Evolutionary conservation across 371 early-diverging fungal species (phyloP), one percentile per base, ranked within the genome.

Genomic region (Entomophthora muscae): DNA sequence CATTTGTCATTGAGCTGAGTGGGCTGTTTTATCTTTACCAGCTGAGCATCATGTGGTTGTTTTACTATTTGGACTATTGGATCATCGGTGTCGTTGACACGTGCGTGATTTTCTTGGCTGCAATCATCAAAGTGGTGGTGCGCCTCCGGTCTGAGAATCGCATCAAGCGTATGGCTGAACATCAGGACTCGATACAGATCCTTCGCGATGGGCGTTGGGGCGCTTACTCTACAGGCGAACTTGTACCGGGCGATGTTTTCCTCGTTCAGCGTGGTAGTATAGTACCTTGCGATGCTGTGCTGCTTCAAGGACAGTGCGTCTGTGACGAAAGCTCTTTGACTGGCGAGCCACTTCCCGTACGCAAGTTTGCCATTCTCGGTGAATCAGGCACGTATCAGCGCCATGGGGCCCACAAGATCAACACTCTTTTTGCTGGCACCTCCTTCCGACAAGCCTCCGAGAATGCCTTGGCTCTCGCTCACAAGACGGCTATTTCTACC

Each of bases 271-370:
- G 30, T 13, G 3, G 71, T 71, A 56, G 67, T 66, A 56, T 27
- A 12, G 31, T 85, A 28, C 83, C 84, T 10, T 82, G 82, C 64
- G 90, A 91, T 75, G 86, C 81, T 32, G 64, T 71, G 1, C 57
- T 83, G 10, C 79, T 82, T 77, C 73, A 76, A 61, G 83, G 83
- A 0, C 67, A 71, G 23, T 74, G 77, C 2, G 75, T 75, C 32
- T 74, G 84, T 3, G 89, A 91, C 64, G 89, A 88, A 69, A 80
- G 84, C 59, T 85, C 89, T 79, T 78, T 91, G 33, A 91, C 91
- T 0, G 91, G 91, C 42, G 91, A 91, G 69, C 76, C 85, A 21
- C 64, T 88, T 12, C 88, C 89, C 17, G 76, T 83, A n/a, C 77
- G 78, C 60, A 73, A 77, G 29, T 78, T 83, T 63, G 81, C 83